These are phyloP conservation scores for Aspergillus heteromorphus DNA, from an alignment of 495 filamentous ascomycete species.

Conservation along the genomic window DNA sequence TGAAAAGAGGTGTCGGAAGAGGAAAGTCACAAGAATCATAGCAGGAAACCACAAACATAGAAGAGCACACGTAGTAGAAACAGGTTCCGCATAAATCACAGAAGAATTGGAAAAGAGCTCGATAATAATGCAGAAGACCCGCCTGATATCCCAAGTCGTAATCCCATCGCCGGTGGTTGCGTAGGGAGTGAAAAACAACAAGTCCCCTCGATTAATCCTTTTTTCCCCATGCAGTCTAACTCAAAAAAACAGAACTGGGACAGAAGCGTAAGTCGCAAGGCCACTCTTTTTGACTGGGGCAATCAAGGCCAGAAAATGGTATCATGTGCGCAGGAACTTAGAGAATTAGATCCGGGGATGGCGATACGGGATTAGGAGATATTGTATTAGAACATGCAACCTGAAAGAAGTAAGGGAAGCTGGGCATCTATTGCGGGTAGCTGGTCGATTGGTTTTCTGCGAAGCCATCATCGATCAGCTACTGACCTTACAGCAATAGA, in stretches of 20 bases:
- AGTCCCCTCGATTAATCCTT: conserved; percentile 11
- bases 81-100: conserved; percentile 15
- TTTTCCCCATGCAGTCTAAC: conserved; percentile 32
- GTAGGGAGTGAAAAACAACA: conserved; percentile 12
- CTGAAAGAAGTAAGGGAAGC: conserved; percentile 17
- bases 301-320: conserved; percentile 38
- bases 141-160: conserved; percentile 19
- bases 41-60: conserved; percentile 14
- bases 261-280: conserved; percentile 29
- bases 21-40: conserved; percentile 7
- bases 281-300: conserved; percentile 34
- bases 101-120: conserved; percentile 1
- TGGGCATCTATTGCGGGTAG: conserved; percentile 41
- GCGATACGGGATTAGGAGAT: conserved; percentile 34
- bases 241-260: conserved; percentile 30
- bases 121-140: conserved; percentile 24
- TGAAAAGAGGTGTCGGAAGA: conserved; percentile 9
- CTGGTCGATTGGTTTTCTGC: conserved; percentile 41
- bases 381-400: conserved; percentile 36
- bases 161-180: conserved; percentile 15
- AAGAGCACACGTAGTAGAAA: conserved; percentile 7
- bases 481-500: conserved; percentile 22
- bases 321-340: conserved; percentile 39
- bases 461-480: conserved; percentile 28
- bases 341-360: conserved; percentile 30